A percentile compares a stretch with the other conserved stretches of the same genome.
phyloP scores from a whole-genome alignment of 805 yeast genomes.

The Metschnikowia matae region DNA sequence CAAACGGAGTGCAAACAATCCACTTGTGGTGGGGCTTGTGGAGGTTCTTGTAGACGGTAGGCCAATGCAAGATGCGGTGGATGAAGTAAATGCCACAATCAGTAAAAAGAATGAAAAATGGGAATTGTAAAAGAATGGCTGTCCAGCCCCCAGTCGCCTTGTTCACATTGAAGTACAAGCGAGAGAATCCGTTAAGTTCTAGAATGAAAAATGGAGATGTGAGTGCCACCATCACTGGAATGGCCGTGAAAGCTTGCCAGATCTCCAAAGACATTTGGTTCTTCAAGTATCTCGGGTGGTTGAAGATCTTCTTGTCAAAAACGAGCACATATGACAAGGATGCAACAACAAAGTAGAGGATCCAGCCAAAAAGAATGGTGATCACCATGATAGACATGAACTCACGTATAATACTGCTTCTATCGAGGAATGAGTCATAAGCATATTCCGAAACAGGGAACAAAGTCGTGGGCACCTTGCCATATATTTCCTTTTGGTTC shows the following conservation, averaged over 20 bases:
- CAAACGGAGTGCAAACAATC: slow-evolving; percentile 98
- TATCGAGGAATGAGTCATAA: slow-evolving; percentile 61
- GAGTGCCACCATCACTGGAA: slow-evolving; percentile 82
- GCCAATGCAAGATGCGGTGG: slow-evolving; percentile 94
- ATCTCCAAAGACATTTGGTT: slow-evolving; percentile 89
- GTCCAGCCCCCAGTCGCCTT: slow-evolving; percentile 66
- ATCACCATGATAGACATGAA: slow-evolving; percentile 58
- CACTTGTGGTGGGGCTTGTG: slow-evolving; percentile 99
- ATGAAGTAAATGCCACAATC: slow-evolving; percentile 89
- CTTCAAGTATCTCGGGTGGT: slow-evolving; percentile 93
- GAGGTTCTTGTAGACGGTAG: slow-evolving; percentile 72
- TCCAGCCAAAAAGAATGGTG: slow-evolving; percentile 81
- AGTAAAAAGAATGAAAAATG: slow-evolving; percentile 83
- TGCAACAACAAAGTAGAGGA: slow-evolving; percentile 74
- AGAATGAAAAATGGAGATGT: slow-evolving; percentile 88
- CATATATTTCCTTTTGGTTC: slow-evolving; percentile 47
- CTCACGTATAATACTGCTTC: slow-evolving; percentile 75
- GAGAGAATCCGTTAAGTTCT: slow-evolving; percentile 81
- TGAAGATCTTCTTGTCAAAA: slow-evolving; percentile 84
- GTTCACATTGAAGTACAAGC: slow-evolving; percentile 62
- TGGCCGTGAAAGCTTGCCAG: slow-evolving; percentile 69
- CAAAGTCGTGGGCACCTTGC: slow-evolving; percentile 59
- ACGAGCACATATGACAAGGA: slow-evolving; percentile 70
- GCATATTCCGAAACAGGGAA: slow-evolving; percentile 56
- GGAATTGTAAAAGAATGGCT: slow-evolving; percentile 63